These are phyloP conservation scores for Lodderomyces jiufengensis DNA, from an alignment of 1,139 yeast species.

Conservation along the genomic window DNA sequence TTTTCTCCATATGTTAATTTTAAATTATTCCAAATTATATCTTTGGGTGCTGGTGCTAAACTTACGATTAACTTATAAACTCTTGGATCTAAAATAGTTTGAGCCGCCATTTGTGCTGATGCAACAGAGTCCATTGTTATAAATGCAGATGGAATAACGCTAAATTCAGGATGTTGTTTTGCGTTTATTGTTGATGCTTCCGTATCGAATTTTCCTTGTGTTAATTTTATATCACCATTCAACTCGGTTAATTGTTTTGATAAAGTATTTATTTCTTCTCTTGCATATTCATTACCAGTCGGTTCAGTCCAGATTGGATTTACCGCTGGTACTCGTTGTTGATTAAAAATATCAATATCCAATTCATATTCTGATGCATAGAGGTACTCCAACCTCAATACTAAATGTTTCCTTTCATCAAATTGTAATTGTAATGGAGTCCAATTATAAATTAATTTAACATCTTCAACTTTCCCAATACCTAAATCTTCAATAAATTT, in stretches of 20 bases:
- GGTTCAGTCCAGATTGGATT: constrained; percentile 17
- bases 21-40: constrained; percentile 72
- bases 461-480: constrained; percentile 55
- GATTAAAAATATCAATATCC: constrained; percentile 38
- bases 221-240: constrained; percentile 26
- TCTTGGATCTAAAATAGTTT: constrained; percentile 73
- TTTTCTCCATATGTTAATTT: constrained; percentile 56
- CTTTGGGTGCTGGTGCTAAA: constrained; percentile 80
- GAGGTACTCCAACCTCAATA: constrained; percentile 40
- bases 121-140: constrained; percentile 83
- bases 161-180: constrained; percentile 25
- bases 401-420: constrained; percentile 27
- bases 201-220: constrained; percentile 31
- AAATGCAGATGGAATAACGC: constrained; percentile 63
- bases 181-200: constrained; percentile 24
- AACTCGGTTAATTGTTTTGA: constrained; percentile 22
- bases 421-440: constrained; percentile 43
- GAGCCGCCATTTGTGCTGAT: constrained; percentile 84
- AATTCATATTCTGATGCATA: constrained; percentile 47
- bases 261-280: constrained; percentile 15
- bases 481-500: constrained; percentile 58
- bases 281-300: constrained; percentile 7
- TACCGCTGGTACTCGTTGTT: constrained; percentile 28
- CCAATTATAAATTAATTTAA: constrained; percentile 57
- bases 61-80: constrained; percentile 67